Conservation (phyloP, 352 stramenopile species). For the Phytophthora multivora region DNA sequence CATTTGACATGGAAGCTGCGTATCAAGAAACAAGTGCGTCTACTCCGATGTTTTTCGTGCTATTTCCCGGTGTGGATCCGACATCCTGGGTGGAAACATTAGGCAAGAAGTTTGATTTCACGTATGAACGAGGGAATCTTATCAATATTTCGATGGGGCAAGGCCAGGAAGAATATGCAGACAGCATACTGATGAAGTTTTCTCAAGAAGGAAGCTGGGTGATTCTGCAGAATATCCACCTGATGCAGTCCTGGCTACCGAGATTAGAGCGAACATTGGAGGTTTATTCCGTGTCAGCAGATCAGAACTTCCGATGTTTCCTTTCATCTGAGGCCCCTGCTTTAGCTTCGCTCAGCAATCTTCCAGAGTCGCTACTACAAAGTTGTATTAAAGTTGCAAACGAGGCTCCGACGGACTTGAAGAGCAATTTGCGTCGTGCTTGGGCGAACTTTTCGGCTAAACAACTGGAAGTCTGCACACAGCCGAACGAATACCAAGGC, state of each 20-base stretch:
- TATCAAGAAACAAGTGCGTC: slow-evolving; percentile 91
- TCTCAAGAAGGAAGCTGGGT: slow-evolving; percentile 86
- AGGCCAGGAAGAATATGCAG: slow-evolving; percentile 79
- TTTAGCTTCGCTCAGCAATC: slow-evolving; percentile 85
- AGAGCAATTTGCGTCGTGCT: slow-evolving; percentile 81
- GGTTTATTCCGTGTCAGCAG: slow-evolving; percentile 78
- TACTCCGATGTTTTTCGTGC: slow-evolving; percentile 93
- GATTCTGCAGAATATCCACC: slow-evolving; percentile 92
- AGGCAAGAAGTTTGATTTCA: slow-evolving; percentile 83
- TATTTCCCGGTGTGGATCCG: slow-evolving; percentile 92
- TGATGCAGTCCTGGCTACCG: slow-evolving; percentile 92
- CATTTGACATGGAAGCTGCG: slow-evolving; percentile 85
- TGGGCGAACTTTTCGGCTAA: slow-evolving; percentile 85
- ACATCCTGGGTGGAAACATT: slow-evolving; percentile 86
- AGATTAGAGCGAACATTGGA: slow-evolving; percentile 83
- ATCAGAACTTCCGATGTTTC: slow-evolving; percentile 95
- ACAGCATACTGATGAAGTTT: slow-evolving; percentile 71
- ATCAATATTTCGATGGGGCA: slow-evolving; percentile 91
- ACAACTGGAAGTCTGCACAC: slow-evolving; percentile 66
- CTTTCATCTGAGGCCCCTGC: slow-evolving; percentile 92
- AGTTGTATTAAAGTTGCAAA: slow-evolving; percentile 90
- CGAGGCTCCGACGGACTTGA: slow-evolving; percentile 80
- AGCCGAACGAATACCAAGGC: slow-evolving; percentile 89
- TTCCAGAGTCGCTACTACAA: slow-evolving; percentile 85
- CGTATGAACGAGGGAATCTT: slow-evolving; percentile 77